Evolutionary conservation across 2,329 filamentous ascomycete species (phyloP).

Genomic region (Sporothrix variecibatus): DNA sequence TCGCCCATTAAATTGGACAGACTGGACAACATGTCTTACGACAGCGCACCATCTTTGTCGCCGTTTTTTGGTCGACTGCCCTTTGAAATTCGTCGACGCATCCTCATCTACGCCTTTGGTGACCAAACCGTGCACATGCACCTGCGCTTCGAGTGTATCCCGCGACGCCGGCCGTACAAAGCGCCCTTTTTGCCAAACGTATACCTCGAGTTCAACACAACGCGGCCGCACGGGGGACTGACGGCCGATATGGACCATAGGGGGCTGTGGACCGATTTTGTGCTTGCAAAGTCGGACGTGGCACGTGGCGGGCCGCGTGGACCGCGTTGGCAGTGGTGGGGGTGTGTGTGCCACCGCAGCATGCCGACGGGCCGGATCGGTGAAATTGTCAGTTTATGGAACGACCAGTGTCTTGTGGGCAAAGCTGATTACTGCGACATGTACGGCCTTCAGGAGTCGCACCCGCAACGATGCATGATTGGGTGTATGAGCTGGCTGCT

Average conservation of each 20-base stretch:
- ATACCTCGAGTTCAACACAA: not conserved
- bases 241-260: not conserved
- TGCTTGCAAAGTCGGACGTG: conserved; percentile 4
- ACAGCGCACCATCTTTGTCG: not conserved
- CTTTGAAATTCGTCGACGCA: not conserved
- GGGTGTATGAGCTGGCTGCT: conserved; percentile 17
- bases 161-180: not conserved
- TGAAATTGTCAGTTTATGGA: not conserved
- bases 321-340: conserved; percentile 14
- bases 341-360: conserved; percentile 16
- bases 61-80: conserved; percentile 3
- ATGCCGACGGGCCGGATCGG: not conserved
- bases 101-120: not conserved
- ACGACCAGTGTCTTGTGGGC: not conserved
- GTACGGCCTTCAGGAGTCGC: not conserved
- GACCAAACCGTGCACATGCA: not conserved
- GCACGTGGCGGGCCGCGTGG: not conserved
- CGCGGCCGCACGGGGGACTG: conserved; percentile 5
- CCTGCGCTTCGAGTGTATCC: not conserved
- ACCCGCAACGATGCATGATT: not conserved
- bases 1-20: not conserved
- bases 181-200: not conserved
- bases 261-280: not conserved
- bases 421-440: not conserved
- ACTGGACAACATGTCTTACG: not conserved